A percentile compares a stretch with the other conserved stretches of the same genome.
phyloP scores from a whole-genome alignment of 257 asterid genomes.

The Lycium barbarum region DNA sequence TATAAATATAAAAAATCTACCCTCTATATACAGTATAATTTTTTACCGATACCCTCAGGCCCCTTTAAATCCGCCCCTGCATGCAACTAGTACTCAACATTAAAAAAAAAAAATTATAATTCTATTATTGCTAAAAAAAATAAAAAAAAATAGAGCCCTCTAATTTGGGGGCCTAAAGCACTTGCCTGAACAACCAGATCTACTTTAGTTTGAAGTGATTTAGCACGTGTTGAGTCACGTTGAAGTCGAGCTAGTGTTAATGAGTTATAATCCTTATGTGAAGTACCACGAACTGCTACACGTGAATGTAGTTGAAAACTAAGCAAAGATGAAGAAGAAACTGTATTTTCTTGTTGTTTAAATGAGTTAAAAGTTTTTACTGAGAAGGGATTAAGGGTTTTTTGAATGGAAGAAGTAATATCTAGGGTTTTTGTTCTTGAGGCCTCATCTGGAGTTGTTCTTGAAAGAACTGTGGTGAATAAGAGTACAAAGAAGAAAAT shows the following conservation, averaged over 20 bases:
- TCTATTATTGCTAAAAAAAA: no score
- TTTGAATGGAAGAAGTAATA: slow-evolving; percentile 55
- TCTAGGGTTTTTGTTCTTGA: slow-evolving; percentile 50
- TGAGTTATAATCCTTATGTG: slow-evolving; percentile 58
- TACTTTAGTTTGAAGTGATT: slow-evolving; percentile 70
- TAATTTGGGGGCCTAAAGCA: no score
- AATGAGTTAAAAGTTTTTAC: slow-evolving; percentile 41
- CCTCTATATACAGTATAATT: no score
- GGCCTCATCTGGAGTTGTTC: slow-evolving; percentile 44
- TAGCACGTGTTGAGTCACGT: slow-evolving; percentile 80
- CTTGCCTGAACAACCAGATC: slow-evolving; percentile 71
- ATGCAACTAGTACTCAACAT: no score
- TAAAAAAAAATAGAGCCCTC: no score
- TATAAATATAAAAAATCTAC: no score
- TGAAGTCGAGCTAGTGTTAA: slow-evolving; percentile 68
- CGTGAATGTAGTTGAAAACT: slow-evolving; percentile 74
- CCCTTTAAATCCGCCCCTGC: no score
- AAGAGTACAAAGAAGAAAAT: slow-evolving; percentile 41
- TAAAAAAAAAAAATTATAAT: no score
- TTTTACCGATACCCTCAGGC: no score
- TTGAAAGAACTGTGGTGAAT: slow-evolving; percentile 45
- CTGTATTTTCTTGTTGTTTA: slow-evolving; percentile 38
- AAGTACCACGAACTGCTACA: slow-evolving; percentile 49
- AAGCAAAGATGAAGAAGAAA: slow-evolving; percentile 40
- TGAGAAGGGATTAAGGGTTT: slow-evolving; percentile 53